Evolutionary conservation across 1,284 basidiomycete species (phyloP).

Genomic region (Bondarzewia mesenterica): DNA sequence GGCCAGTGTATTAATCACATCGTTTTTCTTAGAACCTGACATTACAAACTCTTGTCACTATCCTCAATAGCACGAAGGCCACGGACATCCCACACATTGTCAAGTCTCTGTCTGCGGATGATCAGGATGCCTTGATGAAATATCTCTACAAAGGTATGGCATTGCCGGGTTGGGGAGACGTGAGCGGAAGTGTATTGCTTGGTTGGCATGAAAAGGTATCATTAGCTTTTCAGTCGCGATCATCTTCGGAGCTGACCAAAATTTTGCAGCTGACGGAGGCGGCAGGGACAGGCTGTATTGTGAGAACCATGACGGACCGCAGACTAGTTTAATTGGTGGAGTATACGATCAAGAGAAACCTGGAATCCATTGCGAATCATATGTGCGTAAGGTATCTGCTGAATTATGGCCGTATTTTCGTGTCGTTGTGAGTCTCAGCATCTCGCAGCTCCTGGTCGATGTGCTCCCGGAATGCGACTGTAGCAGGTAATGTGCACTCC

Average conservation of each 20-base stretch:
- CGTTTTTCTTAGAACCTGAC: conserved; percentile 53
- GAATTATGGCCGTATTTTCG: too few relatives aligned
- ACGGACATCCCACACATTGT: conserved; percentile 80
- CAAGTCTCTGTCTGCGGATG: conserved; percentile 66
- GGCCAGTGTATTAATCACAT: neutral
- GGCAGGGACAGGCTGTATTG: conserved; percentile 94
- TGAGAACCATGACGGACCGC: conserved; percentile 95
- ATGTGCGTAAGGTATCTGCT: too few relatives aligned
- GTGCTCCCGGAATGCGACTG: too few relatives aligned
- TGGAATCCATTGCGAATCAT: too few relatives aligned
- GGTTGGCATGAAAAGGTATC: conserved; percentile 94
- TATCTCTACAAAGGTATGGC: conserved; percentile 97
- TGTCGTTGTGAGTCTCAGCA: too few relatives aligned
- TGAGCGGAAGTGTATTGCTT: conserved; percentile 83
- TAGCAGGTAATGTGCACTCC: too few relatives aligned
- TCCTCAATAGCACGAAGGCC: conserved; percentile 92
- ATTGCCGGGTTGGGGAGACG: conserved; percentile 75
- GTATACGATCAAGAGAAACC: too few relatives aligned
- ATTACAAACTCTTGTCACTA: conserved; percentile 80
- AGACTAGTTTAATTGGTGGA: conserved; percentile 41
- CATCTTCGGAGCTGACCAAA: neutral
- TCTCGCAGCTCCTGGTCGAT: too few relatives aligned
- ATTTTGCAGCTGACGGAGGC: conserved; percentile 79
- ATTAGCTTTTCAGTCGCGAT: conserved; percentile 1
- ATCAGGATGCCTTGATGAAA: conserved; percentile 95